These are phyloP conservation scores for Emmonsia crescens DNA, from an alignment of 2,329 filamentous ascomycete genomes.

Conservation along the genomic window DNA sequence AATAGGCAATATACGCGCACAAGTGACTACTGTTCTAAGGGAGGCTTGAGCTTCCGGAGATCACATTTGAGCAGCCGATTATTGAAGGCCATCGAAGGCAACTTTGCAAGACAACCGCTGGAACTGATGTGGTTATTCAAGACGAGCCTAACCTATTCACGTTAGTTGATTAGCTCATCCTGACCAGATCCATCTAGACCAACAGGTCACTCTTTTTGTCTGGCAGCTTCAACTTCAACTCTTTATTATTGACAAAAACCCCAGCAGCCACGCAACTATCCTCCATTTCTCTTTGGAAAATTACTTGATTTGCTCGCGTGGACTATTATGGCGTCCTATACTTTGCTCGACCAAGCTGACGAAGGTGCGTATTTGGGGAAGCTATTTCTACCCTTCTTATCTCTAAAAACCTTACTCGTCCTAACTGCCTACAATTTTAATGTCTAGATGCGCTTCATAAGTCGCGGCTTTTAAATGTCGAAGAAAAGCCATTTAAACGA, in stretches of 20 bases:
- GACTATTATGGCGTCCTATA: slow-evolving; percentile 45
- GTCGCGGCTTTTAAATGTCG: slow-evolving; percentile 72
- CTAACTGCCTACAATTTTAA: not conserved
- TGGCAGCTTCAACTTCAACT: not conserved
- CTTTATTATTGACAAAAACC: not conserved
- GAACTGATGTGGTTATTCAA: not conserved
- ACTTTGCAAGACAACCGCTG: too few species aligned
- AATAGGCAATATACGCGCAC: not conserved
- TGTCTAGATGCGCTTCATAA: slow-evolving; percentile 68
- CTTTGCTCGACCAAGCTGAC: slow-evolving; percentile 61
- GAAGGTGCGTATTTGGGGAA: slow-evolving; percentile 25
- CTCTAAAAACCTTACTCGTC: not conserved
- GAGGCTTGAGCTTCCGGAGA: not conserved
- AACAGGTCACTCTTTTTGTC: too few species aligned
- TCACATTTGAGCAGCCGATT: not conserved
- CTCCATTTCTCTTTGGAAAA: not conserved
- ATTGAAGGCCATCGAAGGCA: not conserved
- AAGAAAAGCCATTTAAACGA: slow-evolving; percentile 85
- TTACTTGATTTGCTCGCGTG: not conserved
- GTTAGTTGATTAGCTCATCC: not conserved
- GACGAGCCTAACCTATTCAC: not conserved
- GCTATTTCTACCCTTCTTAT: slow-evolving; percentile 2
- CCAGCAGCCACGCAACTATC: not conserved
- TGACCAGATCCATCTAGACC: not conserved
- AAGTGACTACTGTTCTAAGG: not conserved